Percentiles rank a stretch among this genome's conserved stretches.
Evolutionary conservation across 2,329 filamentous ascomycete species (phyloP).

Genomic region (Xylaria digitata): DNA sequence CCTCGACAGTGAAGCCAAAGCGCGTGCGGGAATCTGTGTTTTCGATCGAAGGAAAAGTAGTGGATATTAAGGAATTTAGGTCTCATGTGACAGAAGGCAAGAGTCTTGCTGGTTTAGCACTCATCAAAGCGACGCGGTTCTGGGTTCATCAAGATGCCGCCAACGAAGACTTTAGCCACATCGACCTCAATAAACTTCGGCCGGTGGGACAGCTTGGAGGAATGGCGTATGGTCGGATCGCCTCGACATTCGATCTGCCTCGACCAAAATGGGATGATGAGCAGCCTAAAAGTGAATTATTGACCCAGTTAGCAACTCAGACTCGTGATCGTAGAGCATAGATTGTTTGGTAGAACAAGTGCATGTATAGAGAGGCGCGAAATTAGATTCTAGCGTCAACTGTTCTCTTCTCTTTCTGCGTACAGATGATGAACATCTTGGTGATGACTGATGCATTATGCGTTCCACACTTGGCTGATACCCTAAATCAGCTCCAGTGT

Average conservation of each 20-base stretch:
- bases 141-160: constrained; percentile 12
- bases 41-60: constrained; percentile 12
- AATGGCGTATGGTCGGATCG: constrained; percentile 13
- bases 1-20: constrained; percentile 14
- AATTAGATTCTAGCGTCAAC: too few species aligned
- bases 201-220: constrained; percentile 14
- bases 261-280: constrained; percentile 7
- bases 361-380: too few species aligned
- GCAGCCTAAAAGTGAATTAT: neutral
- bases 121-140: constrained; percentile 13
- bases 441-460: too few species aligned
- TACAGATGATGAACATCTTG: too few species aligned
- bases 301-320: too few species aligned
- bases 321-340: too few species aligned
- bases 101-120: constrained; percentile 7
- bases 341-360: too few species aligned
- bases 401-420: too few species aligned
- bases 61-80: constrained; percentile 14
- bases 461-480: too few species aligned
- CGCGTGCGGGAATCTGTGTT: constrained; percentile 15
- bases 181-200: constrained; percentile 14
- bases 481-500: too few species aligned
- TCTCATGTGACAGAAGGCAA: constrained; percentile 13
- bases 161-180: constrained; percentile 10
- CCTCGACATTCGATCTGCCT: constrained; percentile 1